Percentiles rank a stretch among this genome's conserved stretches.
Evolutionary conservation across 108 stramenopile genomes (phyloP).

Genomic region (Pseudonitzschia pungens): DNA sequence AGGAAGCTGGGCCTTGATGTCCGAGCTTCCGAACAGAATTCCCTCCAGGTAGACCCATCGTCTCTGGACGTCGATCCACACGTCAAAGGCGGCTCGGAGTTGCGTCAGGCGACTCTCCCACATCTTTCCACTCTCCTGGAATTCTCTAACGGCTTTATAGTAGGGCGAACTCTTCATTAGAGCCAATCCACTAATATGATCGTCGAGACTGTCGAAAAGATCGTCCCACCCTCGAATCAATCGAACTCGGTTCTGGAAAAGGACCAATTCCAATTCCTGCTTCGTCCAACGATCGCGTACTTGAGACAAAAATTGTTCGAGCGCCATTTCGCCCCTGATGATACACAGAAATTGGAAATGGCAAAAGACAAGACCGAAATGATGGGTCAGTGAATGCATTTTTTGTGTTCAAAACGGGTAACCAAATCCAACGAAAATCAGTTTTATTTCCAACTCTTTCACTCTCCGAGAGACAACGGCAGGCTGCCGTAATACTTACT

Average conservation of each 20-base stretch:
- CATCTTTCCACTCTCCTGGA: slow-evolving; percentile 93
- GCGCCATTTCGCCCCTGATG: slow-evolving; percentile 92
- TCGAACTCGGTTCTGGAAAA: slow-evolving; percentile 92
- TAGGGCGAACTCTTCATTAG: slow-evolving; percentile 95
- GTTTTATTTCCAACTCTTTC: background rate
- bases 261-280: slow-evolving; percentile 89
- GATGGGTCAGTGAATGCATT: background rate
- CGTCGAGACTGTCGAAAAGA: slow-evolving; percentile 92
- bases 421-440: background rate
- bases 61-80: slow-evolving; percentile 97
- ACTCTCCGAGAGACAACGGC: background rate
- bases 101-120: slow-evolving; percentile 95
- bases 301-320: slow-evolving; percentile 92
- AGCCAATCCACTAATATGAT: slow-evolving; percentile 90
- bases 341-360: background rate
- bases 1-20: slow-evolving; percentile 97
- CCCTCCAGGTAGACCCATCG: slow-evolving; percentile 97
- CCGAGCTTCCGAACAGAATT: slow-evolving; percentile 92
- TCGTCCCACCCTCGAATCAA: slow-evolving; percentile 96
- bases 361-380: background rate
- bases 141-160: slow-evolving; percentile 89
- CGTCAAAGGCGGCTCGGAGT: slow-evolving; percentile 88
- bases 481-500: slow-evolving; percentile 29
- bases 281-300: slow-evolving; percentile 97
- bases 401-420: background rate